Conservation (phyloP, 495 filamentous ascomycete genomes). For the Pyrenopolyporus hunteri region DNA sequence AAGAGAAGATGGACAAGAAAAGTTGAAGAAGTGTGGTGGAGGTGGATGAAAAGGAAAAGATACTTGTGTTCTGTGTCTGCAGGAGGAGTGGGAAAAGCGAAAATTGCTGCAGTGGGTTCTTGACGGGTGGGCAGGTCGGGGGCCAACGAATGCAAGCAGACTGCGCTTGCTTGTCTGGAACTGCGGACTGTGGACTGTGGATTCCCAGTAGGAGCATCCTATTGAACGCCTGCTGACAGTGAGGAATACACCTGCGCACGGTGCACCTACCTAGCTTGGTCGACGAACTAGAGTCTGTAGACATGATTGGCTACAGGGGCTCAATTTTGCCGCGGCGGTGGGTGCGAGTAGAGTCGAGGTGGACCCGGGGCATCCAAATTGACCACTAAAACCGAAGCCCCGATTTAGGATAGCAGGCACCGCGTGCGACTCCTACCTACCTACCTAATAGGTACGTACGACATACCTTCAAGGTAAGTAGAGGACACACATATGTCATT, state of each 20-base stretch:
- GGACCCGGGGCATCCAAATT: slow-evolving; percentile 22
- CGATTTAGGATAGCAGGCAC: slow-evolving; percentile 20
- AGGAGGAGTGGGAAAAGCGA: slow-evolving; percentile 44
- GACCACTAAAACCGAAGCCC: slow-evolving; percentile 23
- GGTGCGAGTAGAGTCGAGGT: slow-evolving; percentile 22
- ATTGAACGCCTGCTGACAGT: slow-evolving; percentile 7
- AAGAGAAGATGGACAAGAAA: slow-evolving; percentile 46
- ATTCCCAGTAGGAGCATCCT: slow-evolving; percentile 1
- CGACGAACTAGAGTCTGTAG: not conserved
- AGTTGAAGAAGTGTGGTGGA: slow-evolving; percentile 39
- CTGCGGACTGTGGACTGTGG: slow-evolving; percentile 18
- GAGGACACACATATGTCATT: too few species aligned
- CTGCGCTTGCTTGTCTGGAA: not conserved
- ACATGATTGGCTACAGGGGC: slow-evolving; percentile 20
- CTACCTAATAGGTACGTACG: not conserved
- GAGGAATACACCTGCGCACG: not conserved
- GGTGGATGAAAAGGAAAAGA: slow-evolving; percentile 44
- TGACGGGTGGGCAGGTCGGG: slow-evolving; percentile 14
- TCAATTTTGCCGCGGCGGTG: slow-evolving; percentile 35
- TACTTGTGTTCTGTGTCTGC: slow-evolving; percentile 39
- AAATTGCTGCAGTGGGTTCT: slow-evolving; percentile 33
- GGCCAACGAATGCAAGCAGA: slow-evolving; percentile 8
- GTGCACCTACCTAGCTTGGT: slow-evolving; percentile 20
- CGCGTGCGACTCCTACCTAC: slow-evolving; percentile 1
- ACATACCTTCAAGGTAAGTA: too few species aligned